Conservation (phyloP, 257 asterid genomes). For the Asclepias syriaca region DNA sequence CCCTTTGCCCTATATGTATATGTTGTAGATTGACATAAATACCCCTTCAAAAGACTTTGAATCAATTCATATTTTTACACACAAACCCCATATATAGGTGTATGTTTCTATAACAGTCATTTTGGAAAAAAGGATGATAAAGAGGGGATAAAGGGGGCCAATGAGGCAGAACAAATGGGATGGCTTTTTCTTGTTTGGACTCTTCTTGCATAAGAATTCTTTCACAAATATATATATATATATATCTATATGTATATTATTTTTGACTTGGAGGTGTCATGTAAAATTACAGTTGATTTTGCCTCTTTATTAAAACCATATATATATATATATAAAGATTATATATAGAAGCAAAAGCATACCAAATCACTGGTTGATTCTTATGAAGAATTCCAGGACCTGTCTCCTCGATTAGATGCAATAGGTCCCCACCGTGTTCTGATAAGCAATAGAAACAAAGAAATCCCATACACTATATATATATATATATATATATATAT, state of each 20-base stretch:
- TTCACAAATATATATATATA: not conserved
- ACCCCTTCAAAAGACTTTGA: slow-evolving; percentile 11
- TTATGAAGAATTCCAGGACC: slow-evolving; percentile 26
- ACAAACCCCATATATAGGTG: too few relatives aligned
- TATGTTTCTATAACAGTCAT: slow-evolving; percentile 10
- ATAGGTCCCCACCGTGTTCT: slow-evolving; percentile 40
- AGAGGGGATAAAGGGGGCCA: slow-evolving; percentile 14
- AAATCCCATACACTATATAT: not conserved
- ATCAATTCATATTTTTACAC: slow-evolving; percentile 6
- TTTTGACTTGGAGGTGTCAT: slow-evolving; percentile 19
- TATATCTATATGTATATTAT: too few relatives aligned
- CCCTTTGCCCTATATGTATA: slow-evolving; percentile 13
- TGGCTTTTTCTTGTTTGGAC: slow-evolving; percentile 30
- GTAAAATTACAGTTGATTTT: slow-evolving; percentile 27
- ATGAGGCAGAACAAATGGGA: slow-evolving; percentile 11
- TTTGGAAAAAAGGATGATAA: slow-evolving; percentile 4
- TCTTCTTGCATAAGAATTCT: slow-evolving; percentile 25
- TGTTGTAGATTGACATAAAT: slow-evolving; percentile 21
- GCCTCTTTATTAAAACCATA: slow-evolving; percentile 22
- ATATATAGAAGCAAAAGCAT: slow-evolving; percentile 19
- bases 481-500: too few relatives aligned
- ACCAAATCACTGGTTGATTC: slow-evolving; percentile 13
- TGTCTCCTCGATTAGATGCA: slow-evolving; percentile 57
- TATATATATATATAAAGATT: slow-evolving; percentile 13
- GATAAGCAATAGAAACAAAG: not conserved